Conservation (phyloP, 768 basidiomycete genomes). For the Lenzites betulinus region DNA sequence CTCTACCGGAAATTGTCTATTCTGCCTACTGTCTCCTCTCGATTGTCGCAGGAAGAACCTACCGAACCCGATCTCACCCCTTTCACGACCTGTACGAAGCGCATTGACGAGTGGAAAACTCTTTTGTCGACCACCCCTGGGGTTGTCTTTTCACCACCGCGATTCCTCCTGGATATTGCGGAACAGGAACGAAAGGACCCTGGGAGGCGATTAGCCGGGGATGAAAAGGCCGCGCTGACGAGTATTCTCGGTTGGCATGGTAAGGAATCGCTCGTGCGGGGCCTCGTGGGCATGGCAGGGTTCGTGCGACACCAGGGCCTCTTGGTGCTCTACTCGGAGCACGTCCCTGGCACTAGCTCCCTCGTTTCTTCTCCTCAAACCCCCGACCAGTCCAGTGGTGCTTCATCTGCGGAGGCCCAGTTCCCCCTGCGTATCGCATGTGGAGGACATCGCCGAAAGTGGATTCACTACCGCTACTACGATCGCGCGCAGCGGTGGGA, state of each 20-base stretch:
- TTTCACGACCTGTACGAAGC: conserved; percentile 44
- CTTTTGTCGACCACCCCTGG: conserved; percentile 58
- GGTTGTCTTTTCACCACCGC: conserved; percentile 49
- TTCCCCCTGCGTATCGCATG: conserved; percentile 27
- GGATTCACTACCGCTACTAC: conserved; percentile 52
- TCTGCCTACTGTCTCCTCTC: conserved; percentile 13
- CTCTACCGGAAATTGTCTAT: conserved; percentile 22
- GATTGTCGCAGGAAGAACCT: conserved; percentile 7
- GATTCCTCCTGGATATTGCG: conserved; percentile 50
- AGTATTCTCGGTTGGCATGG: conserved; percentile 65
- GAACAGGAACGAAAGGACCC: conserved; percentile 48
- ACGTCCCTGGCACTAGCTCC: conserved; percentile 28
- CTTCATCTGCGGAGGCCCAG: conserved; percentile 17
- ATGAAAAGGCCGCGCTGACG: conserved; percentile 54
- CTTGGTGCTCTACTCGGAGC: conserved; percentile 50
- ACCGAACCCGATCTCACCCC: conserved; percentile 7
- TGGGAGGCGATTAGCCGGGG: conserved; percentile 47
- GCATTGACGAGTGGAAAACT: conserved; percentile 41
- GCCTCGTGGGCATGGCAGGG: conserved; percentile 51
- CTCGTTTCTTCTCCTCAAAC: conserved; percentile 21
- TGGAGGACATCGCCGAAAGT: conserved; percentile 48
- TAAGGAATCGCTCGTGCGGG: conserved; percentile 38
- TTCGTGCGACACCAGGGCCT: conserved; percentile 63
- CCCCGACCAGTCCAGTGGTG: conserved; percentile 16
- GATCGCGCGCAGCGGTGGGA: conserved; percentile 38